Percentiles rank a stretch among this genome's conserved stretches.
Conservation (phyloP, 2,329 filamentous ascomycete genomes). For the Botrytis elliptica region DNA sequence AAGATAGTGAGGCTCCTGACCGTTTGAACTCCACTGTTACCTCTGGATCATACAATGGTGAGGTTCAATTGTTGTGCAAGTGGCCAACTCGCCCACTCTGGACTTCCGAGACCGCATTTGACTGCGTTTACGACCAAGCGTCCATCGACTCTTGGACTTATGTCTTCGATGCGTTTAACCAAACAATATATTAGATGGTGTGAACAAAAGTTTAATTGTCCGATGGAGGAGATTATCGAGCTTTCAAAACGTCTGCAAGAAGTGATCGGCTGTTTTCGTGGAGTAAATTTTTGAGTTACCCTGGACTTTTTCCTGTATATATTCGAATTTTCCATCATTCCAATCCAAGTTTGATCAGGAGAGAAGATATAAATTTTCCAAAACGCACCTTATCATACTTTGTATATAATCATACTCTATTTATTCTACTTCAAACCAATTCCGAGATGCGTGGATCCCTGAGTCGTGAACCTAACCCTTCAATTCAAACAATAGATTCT, state of each 20-base stretch:
- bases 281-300: no score
- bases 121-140: background rate
- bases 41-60: background rate
- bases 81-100: background rate
- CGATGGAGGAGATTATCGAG: accelerated
- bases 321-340: no score
- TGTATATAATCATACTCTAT: background rate
- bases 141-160: background rate
- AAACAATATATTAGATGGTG: background rate
- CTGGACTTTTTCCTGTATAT: no score
- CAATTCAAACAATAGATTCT: background rate
- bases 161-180: background rate
- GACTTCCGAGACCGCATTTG: background rate
- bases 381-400: background rate
- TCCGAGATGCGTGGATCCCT: background rate
- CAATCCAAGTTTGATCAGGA: no score
- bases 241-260: no score
- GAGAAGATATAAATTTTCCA: background rate
- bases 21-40: background rate
- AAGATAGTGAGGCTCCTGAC: background rate
- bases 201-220: accelerated
- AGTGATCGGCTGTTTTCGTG: no score
- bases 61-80: background rate
- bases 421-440: background rate
- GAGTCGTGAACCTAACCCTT: background rate